Conservation (phyloP, 805 yeast species). For the Ogataea degrootiae region DNA sequence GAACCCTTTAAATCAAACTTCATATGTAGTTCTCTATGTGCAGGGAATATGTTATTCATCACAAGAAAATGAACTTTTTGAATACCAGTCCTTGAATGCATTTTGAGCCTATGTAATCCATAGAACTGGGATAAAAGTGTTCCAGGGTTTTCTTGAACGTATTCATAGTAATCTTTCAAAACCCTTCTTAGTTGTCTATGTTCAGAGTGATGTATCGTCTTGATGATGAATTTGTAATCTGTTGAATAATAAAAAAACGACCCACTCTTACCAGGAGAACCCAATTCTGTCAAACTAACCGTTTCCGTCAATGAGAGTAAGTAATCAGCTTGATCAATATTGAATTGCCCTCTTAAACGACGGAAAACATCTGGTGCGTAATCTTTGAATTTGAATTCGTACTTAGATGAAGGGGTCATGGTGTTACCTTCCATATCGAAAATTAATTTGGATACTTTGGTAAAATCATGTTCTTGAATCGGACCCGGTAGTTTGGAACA, state of each 20-base stretch:
- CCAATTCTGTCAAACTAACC: slow-evolving; percentile 84
- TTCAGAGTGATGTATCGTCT: slow-evolving; percentile 91
- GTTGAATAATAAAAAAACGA: slow-evolving; percentile 93
- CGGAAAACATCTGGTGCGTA: slow-evolving; percentile 93
- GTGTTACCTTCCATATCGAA: slow-evolving; percentile 87
- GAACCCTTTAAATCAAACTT: slow-evolving; percentile 94
- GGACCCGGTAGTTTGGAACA: slow-evolving; percentile 82
- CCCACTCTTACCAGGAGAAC: slow-evolving; percentile 96
- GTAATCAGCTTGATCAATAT: slow-evolving; percentile 94
- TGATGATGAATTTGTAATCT: slow-evolving; percentile 90
- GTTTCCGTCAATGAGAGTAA: slow-evolving; percentile 88
- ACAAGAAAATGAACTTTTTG: slow-evolving; percentile 88
- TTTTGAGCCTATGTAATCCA: slow-evolving; percentile 89
- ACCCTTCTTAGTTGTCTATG: slow-evolving; percentile 76
- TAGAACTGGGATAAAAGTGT: slow-evolving; percentile 93
- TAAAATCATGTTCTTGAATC: slow-evolving; percentile 66
- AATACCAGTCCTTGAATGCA: slow-evolving; percentile 56
- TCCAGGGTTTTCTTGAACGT: slow-evolving; percentile 78
- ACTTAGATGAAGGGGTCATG: slow-evolving; percentile 86
- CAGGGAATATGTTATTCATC: slow-evolving; percentile 96
- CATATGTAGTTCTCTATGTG: slow-evolving; percentile 77
- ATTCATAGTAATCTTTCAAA: slow-evolving; percentile 70
- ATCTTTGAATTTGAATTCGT: slow-evolving; percentile 95
- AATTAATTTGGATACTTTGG: slow-evolving; percentile 68
- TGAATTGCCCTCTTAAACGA: slow-evolving; percentile 72